Base-by-base conservation (phyloP, 306 rosid genomes). In the Lotus japonicus region DNA sequence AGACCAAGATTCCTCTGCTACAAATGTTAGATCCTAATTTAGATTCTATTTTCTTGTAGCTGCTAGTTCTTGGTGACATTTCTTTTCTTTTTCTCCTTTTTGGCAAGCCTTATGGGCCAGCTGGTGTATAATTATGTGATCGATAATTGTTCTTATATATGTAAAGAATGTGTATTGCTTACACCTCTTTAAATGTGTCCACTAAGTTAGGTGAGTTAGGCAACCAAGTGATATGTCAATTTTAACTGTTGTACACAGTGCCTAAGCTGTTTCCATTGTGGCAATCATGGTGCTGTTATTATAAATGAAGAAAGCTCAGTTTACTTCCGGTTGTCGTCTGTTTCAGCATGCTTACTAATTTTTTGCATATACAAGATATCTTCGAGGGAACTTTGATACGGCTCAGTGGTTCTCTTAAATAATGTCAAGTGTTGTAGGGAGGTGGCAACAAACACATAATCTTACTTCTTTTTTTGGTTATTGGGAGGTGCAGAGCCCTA, bases 61-160 rank as follows among this genome's bases (percentile, higher is more conserved):
- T 16, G 42, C 41, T 75, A 68, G 64, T 51, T 35, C 16, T 64
- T 43, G 73, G 5, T 69, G 60, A 36, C 73, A 63, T 61, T 31
- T 69, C 8, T 39, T 9, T 18, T 23, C 5, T 45, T 13, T 64
- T 5, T 15, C 51, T 38, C 1, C 45, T 51, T 58, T 41, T 64
- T 46, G 67, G 68, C 39, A 46, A 61, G 74, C 60, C 59, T 42
- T 16, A 60, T 60, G 64, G 66, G 65, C 58, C 44, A 51, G 74
- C 45, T 51, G 72, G 75, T 80, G 80, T 70, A 70, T 58, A n/a
- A 70, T 58, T 62, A 38, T 63, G 50, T 64, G 18, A 42, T 61
- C 28, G 42, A 11, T 28, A 54, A 67, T 67, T 11, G 14, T 58
- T 70, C 63, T 70, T 65, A 45, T 66, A 45, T 66, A 60, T 38